phyloP scores from a whole-genome alignment of 345 rosid genomes.

The Hibiscus syriacus region DNA sequence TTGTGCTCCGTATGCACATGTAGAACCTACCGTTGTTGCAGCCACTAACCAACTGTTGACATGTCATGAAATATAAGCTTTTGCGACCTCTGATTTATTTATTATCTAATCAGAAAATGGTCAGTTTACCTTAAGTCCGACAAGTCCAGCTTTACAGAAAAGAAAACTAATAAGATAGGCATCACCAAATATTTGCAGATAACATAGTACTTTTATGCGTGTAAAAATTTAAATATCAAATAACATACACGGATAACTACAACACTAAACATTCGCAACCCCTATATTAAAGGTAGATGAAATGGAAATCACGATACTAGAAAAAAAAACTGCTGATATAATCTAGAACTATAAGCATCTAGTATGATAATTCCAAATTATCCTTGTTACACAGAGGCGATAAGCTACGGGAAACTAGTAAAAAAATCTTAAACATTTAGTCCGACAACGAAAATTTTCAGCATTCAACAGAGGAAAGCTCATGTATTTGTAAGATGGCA shows the following conservation, averaged over 20 bases:
- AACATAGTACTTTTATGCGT: neutral
- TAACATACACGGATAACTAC: neutral
- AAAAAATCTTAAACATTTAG: neutral
- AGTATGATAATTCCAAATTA: neutral
- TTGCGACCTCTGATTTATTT: neutral
- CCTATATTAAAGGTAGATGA: neutral
- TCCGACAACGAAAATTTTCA: neutral
- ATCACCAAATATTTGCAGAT: neutral
- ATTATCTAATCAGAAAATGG: neutral
- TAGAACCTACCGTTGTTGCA: slow-evolving; percentile 70
- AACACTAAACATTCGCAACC: neutral
- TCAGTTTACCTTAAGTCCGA: slow-evolving; percentile 70
- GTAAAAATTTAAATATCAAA: neutral
- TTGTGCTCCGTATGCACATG: slow-evolving; percentile 69
- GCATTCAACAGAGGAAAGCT: neutral
- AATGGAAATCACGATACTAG: neutral
- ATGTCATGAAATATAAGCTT: neutral
- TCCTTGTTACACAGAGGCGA: neutral
- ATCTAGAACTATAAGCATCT: neutral
- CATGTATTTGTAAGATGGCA: neutral
- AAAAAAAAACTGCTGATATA: neutral
- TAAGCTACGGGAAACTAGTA: too few species aligned
- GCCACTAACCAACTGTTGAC: slow-evolving; percentile 76
- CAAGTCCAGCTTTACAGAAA: slow-evolving; percentile 63
- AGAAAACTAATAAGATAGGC: slow-evolving; percentile 9